Evolutionary conservation across 768 basidiomycete species (phyloP).

Genomic region (Suillus brevipes): DNA sequence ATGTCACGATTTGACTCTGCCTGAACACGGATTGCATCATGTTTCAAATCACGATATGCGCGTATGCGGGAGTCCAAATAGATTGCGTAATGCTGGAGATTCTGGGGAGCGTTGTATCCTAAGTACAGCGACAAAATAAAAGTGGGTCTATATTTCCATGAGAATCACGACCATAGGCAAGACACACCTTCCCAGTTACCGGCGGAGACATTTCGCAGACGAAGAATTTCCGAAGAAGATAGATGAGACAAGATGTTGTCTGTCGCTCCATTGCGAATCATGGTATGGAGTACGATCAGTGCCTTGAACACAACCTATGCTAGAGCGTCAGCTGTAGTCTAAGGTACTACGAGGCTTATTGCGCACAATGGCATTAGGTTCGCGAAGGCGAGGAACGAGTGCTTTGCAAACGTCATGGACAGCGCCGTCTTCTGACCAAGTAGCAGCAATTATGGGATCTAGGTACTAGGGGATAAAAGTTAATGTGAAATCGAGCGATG

Average conservation of each 20-base stretch:
- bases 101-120: slow-evolving; percentile 88
- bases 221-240: slow-evolving; percentile 77
- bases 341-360: not conserved
- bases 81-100: slow-evolving; percentile 80
- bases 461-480: slow-evolving; percentile 64
- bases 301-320: slow-evolving; percentile 95
- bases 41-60: slow-evolving; percentile 87
- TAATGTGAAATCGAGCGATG: slow-evolving; percentile 7
- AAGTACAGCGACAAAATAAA: slow-evolving; percentile 9
- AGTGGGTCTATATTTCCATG: not conserved
- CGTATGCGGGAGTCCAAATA: slow-evolving; percentile 90
- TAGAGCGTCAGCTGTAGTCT: not conserved
- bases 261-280: slow-evolving; percentile 96
- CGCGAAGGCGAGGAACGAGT: slow-evolving; percentile 78
- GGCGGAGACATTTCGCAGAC: slow-evolving; percentile 75
- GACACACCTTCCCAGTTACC: slow-evolving; percentile 85
- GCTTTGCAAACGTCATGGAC: slow-evolving; percentile 92
- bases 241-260: slow-evolving; percentile 89
- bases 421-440: slow-evolving; percentile 94
- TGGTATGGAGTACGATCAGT: slow-evolving; percentile 89
- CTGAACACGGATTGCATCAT: slow-evolving; percentile 92
- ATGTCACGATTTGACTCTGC: slow-evolving; percentile 89
- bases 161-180: not conserved
- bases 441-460: slow-evolving; percentile 93
- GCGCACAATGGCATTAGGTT: slow-evolving; percentile 88